A percentile compares a stretch with the other conserved stretches of the same genome.
These are phyloP conservation scores for Zasmidium angulare DNA, from an alignment of 2,329 filamentous ascomycete species.

Conservation along the genomic window DNA sequence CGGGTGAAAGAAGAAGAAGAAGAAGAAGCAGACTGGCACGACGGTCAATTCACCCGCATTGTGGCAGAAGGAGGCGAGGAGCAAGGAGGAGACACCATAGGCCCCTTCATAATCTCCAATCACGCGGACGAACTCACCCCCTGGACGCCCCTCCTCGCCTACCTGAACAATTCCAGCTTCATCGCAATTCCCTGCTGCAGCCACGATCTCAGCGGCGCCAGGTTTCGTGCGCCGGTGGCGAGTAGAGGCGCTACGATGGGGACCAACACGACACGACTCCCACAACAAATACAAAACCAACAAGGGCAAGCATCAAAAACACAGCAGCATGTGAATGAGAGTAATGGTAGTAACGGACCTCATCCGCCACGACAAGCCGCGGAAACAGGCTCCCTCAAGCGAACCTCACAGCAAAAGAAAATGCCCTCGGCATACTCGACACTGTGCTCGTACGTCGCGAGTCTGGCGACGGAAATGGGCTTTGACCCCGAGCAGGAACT, in stretches of 20 bases:
- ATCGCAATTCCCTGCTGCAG: slow-evolving; percentile 95
- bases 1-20: not conserved
- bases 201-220: slow-evolving; percentile 74
- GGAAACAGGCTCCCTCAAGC: slow-evolving; percentile 37
- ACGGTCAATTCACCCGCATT: no score
- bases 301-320: not conserved
- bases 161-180: slow-evolving; percentile 74
- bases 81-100: no score
- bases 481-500: slow-evolving; percentile 80
- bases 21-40: slow-evolving; percentile 36
- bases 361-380: slow-evolving; percentile 27
- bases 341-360: no score
- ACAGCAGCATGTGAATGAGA: not conserved
- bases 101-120: slow-evolving; percentile 93
- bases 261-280: slow-evolving; percentile 14
- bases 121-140: slow-evolving; percentile 94
- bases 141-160: slow-evolving; percentile 89
- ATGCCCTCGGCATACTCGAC: slow-evolving; percentile 75
- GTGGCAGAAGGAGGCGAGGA: no score
- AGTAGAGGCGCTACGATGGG: slow-evolving; percentile 13
- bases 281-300: no score
- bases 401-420: slow-evolving; percentile 28
- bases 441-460: slow-evolving; percentile 74
- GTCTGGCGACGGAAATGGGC: slow-evolving; percentile 69
- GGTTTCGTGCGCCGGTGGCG: slow-evolving; percentile 61